phyloP scores from a whole-genome alignment of 208 protist genomes.

The Leishmania guyanensis region DNA sequence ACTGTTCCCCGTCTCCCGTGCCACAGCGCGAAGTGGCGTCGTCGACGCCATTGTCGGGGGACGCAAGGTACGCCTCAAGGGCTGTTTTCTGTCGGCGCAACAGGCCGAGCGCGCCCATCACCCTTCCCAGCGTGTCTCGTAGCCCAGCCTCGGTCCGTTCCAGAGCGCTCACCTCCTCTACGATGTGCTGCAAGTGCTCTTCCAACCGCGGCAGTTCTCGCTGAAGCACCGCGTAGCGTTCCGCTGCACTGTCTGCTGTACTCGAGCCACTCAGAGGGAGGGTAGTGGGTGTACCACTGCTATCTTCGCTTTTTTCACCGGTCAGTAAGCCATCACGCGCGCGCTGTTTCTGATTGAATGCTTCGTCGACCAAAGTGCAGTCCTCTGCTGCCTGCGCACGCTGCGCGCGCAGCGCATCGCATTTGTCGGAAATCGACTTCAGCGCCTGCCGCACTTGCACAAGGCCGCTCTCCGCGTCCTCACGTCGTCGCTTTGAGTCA shows the following conservation, averaged over 20 bases:
- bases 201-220: slow-evolving; percentile 13
- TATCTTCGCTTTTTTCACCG: neutral
- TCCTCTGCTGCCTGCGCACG: slow-evolving; percentile 8
- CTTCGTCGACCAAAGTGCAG: slow-evolving; percentile 8
- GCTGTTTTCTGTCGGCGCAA: slow-evolving; percentile 5
- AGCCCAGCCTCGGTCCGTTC: slow-evolving; percentile 5
- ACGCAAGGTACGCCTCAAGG: slow-evolving; percentile 18
- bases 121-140: neutral
- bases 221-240: neutral
- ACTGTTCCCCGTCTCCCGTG: neutral
- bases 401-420: slow-evolving; percentile 8
- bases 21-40: neutral
- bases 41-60: neutral
- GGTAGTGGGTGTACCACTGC: neutral
- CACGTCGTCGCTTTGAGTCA: neutral
- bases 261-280: neutral
- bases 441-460: neutral
- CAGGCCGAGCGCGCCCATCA: neutral
- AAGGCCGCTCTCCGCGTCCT: neutral
- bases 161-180: slow-evolving; percentile 9
- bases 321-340: neutral
- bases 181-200: neutral
- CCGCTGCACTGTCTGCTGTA: neutral
- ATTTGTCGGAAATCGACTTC: slow-evolving; percentile 4
- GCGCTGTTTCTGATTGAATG: neutral